phyloP scores from a whole-genome alignment of 164 flowering plant genomes.

The Vitis cinerea region DNA sequence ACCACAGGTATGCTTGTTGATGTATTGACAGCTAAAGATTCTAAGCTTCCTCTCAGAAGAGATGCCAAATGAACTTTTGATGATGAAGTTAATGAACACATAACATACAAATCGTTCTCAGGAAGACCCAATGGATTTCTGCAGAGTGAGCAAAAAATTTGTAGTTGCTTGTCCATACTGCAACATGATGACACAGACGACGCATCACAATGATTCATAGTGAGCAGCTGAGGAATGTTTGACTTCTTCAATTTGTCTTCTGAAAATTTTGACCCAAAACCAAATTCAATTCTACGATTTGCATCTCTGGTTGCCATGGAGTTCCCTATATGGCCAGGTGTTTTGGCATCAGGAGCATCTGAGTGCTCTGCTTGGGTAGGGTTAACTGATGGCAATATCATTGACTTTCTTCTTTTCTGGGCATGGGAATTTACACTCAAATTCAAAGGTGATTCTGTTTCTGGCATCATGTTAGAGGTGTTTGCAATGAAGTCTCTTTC shows the following conservation, averaged over 20 bases:
- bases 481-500: conserved; percentile 24
- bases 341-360: conserved; percentile 21
- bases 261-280: conserved; percentile 13
- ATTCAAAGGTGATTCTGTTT: conserved; percentile 51
- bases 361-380: conserved; percentile 19
- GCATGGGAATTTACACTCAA: conserved; percentile 72
- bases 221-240: conserved; percentile 11
- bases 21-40: conserved; percentile 13
- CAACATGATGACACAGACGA: conserved; percentile 22
- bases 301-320: conserved; percentile 14
- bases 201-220: conserved; percentile 5
- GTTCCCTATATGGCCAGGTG: conserved; percentile 21
- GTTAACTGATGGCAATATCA: conserved; percentile 21
- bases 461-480: conserved; percentile 25
- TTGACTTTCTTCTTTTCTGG: conserved; percentile 54
- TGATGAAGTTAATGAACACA: conserved; percentile 47
- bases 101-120: conserved; percentile 48
- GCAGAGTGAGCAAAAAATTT: conserved; percentile 68
- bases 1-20: conserved; percentile 38
- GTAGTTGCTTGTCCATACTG: conserved; percentile 38
- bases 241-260: conserved; percentile 19
- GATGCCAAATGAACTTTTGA: conserved; percentile 58
- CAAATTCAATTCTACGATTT: conserved; percentile 30
- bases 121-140: conserved; percentile 63
- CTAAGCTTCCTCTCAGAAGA: conserved; percentile 29